phyloP scores from a whole-genome alignment of 345 rosid genomes.

The Euphorbia lathyris region DNA sequence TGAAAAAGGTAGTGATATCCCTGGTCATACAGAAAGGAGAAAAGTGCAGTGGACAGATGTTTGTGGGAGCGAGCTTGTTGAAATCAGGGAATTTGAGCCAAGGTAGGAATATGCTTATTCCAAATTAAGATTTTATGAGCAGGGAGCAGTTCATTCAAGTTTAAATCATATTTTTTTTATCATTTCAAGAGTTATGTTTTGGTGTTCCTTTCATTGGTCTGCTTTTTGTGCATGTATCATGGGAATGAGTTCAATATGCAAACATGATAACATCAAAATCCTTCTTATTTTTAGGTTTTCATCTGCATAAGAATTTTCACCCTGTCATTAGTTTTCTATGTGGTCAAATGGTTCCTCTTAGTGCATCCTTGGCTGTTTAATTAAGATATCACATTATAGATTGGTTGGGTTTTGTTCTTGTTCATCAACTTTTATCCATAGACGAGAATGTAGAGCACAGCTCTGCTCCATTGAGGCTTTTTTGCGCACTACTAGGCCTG shows the following conservation, averaged over 20 bases:
- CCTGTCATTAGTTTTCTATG: neutral
- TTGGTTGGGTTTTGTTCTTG: neutral
- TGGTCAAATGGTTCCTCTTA: neutral
- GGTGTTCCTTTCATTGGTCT: slow-evolving; percentile 5
- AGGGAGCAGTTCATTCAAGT: neutral
- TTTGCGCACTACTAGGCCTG: neutral
- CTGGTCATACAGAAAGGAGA: slow-evolving; percentile 50
- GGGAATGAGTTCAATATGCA: neutral
- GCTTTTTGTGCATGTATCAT: slow-evolving; percentile 2
- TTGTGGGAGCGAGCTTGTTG: slow-evolving; percentile 82
- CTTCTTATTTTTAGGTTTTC: neutral
- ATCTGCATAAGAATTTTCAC: slow-evolving; percentile 11
- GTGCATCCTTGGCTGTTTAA: too few relatives aligned
- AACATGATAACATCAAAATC: neutral
- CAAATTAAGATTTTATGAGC: neutral
- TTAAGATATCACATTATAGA: neutral
- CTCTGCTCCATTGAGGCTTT: too few relatives aligned
- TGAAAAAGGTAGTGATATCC: slow-evolving; percentile 42
- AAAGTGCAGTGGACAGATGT: slow-evolving; percentile 97
- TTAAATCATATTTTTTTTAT: slow-evolving; percentile 1
- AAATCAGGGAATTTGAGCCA: slow-evolving; percentile 92
- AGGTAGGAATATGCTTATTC: slow-evolving; percentile 48
- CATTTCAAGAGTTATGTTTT: neutral
- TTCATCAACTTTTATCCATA: neutral
- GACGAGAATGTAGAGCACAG: too few relatives aligned